These are phyloP conservation scores for Zalerion maritima DNA, from an alignment of 495 filamentous ascomycete genomes.

Conservation along the genomic window DNA sequence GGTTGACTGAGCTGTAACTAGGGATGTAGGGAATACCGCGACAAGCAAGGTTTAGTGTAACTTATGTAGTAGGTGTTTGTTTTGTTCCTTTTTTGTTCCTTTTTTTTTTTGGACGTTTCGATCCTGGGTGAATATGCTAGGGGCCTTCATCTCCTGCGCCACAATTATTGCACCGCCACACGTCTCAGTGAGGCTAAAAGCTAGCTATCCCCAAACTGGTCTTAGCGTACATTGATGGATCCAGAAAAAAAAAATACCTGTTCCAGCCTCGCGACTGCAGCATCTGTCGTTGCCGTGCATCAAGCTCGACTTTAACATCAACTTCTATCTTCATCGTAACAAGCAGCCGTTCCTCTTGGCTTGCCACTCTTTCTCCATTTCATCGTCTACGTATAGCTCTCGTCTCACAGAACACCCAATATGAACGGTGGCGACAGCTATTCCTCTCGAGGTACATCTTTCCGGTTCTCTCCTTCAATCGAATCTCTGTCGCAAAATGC, in stretches of 20 bases:
- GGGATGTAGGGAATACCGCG: no score
- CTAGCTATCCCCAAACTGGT: conserved; percentile 8
- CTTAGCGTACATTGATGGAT: conserved; percentile 1
- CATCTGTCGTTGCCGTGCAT: conserved; percentile 2
- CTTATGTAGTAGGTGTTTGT: no score
- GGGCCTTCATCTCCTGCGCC: conserved; percentile 1
- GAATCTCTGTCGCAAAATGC: conserved; percentile 7
- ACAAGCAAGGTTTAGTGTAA: no score
- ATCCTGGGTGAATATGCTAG: conserved; percentile 8
- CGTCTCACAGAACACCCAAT: conserved; percentile 16
- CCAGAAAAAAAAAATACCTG: conserved; percentile 19
- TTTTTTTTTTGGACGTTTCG: no score
- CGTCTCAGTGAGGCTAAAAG: conserved; percentile 1
- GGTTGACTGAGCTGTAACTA: no score
- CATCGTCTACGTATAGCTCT: neutral
- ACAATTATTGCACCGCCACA: no score
- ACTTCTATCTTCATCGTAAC: conserved; percentile 4
- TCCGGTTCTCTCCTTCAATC: no score
- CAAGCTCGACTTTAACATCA: conserved; percentile 7
- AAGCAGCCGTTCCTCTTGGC: neutral
- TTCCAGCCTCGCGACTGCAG: conserved; percentile 19
- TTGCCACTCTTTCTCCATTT: neutral
- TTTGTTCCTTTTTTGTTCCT: no score
- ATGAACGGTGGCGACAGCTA: conserved; percentile 92
- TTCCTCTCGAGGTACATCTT: conserved; percentile 55